Percentiles rank a stretch among this genome's conserved stretches.
Evolutionary conservation across 2,329 filamentous ascomycete genomes (phyloP).

Genomic region (Furcasterigmium furcatum): DNA sequence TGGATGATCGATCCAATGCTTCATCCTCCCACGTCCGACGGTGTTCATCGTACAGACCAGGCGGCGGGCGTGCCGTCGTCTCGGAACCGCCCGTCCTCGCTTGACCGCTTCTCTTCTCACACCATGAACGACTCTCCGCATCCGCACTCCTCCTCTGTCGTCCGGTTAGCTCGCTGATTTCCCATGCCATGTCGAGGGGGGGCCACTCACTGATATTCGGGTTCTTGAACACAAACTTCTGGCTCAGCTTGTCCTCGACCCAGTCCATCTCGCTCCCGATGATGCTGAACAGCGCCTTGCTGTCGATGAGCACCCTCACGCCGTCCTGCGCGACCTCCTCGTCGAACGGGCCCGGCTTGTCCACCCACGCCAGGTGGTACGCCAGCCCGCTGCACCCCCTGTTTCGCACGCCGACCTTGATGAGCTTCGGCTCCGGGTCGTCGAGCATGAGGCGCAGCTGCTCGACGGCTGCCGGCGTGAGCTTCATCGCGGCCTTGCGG

Average conservation of each 20-base stretch:
- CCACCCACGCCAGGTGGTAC: slow-evolving; percentile 93
- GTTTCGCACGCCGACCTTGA: slow-evolving; percentile 92
- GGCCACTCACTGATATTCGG: slow-evolving; percentile 89
- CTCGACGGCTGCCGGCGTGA: slow-evolving; percentile 75
- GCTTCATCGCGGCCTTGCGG: slow-evolving; percentile 86
- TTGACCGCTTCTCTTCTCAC: slow-evolving; percentile 26
- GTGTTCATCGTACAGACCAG: no score
- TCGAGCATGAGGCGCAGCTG: slow-evolving; percentile 76
- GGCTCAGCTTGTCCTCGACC: slow-evolving; percentile 91
- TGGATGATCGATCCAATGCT: no score
- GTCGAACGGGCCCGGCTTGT: slow-evolving; percentile 84
- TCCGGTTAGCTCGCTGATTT: slow-evolving; percentile 28
- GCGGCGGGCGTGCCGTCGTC: no score
- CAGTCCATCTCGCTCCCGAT: slow-evolving; percentile 99
- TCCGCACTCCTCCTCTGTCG: slow-evolving; percentile 88
- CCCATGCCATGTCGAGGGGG: not conserved
- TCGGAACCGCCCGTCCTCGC: no score
- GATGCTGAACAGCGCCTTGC: slow-evolving; percentile 95
- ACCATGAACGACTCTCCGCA: slow-evolving; percentile 97
- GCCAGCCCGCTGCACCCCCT: slow-evolving; percentile 90
- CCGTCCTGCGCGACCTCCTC: slow-evolving; percentile 94
- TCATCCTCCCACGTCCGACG: no score
- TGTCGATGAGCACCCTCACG: slow-evolving; percentile 93
- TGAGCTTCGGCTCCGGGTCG: slow-evolving; percentile 85
- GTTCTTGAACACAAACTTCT: slow-evolving; percentile 92